These are phyloP conservation scores for Plasmodium vivax DNA, from an alignment of 169 alveolate genomes.

Conservation along the genomic window DNA sequence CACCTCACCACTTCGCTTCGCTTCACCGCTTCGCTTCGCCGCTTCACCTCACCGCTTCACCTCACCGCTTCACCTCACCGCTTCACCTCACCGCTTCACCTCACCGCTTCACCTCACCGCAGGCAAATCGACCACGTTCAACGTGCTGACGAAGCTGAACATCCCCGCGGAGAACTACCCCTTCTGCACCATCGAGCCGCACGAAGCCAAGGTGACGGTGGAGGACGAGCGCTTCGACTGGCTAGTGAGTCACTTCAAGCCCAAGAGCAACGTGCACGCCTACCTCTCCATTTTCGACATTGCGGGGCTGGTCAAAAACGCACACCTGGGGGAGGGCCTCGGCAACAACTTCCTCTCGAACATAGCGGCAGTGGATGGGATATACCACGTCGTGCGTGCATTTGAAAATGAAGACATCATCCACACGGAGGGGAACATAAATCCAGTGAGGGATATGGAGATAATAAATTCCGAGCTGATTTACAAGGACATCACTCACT, in stretches of 20 bases:
- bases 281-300: conserved; percentile 96
- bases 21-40: no score
- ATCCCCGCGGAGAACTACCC: conserved; percentile 99
- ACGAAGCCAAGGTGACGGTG: conserved; percentile 93
- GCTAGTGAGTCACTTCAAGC: conserved; percentile 93
- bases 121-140: conserved; percentile 98
- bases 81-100: conserved; percentile 5
- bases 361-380: conserved; percentile 98
- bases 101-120: conserved; percentile 76
- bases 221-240: conserved; percentile 96
- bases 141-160: conserved; percentile 93
- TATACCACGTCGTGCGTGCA: conserved; percentile 98
- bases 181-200: conserved; percentile 97
- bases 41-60: no score
- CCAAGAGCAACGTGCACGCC: conserved; percentile 97
- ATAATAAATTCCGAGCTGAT: conserved; percentile 96
- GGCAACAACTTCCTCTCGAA: conserved; percentile 99
- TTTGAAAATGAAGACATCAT: conserved; percentile 96
- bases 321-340: conserved; percentile 98
- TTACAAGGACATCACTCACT: conserved; percentile 94
- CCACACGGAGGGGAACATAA: conserved; percentile 98
- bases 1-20: no score
- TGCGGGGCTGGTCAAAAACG: conserved; percentile 99
- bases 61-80: no score
- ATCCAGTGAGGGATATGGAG: conserved; percentile 97